A percentile compares a stretch with the other conserved stretches of the same genome.
Evolutionary conservation across 2,329 filamentous ascomycete species (phyloP).

Genomic region (Emergomyces pasteurianus): DNA sequence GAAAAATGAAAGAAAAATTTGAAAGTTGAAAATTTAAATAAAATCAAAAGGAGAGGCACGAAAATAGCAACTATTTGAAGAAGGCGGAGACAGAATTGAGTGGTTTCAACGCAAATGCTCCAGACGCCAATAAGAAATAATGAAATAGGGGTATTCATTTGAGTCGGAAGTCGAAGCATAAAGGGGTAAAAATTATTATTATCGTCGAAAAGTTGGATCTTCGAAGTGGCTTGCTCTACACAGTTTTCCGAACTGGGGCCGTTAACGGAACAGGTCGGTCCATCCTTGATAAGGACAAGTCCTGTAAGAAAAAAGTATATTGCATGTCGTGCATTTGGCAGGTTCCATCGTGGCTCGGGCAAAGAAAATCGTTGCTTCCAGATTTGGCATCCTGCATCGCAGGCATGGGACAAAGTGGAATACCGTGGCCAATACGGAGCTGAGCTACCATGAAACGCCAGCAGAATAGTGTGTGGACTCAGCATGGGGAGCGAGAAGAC

Average conservation of each 20-base stretch:
- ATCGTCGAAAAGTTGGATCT: neutral
- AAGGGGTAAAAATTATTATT: neutral
- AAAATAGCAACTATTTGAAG: neutral
- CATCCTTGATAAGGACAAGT: neutral
- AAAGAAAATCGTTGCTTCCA: neutral
- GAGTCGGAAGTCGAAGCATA: neutral
- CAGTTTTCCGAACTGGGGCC: neutral
- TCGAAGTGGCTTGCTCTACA: neutral
- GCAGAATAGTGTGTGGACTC: neutral
- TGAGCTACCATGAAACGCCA: neutral
- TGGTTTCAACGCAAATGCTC: neutral
- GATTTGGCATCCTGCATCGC: neutral
- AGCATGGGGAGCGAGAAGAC: neutral
- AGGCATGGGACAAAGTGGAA: neutral
- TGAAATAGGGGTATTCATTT: neutral
- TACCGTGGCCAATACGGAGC: neutral
- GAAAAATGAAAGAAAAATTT: neutral
- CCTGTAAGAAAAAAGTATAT: neutral
- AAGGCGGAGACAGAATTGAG: neutral
- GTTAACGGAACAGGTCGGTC: neutral
- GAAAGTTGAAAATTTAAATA: neutral
- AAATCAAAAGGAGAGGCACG: neutral
- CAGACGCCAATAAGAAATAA: neutral
- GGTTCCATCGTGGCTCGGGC: neutral
- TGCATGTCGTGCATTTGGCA: slow-evolving; percentile 1